Percentiles rank a stretch among this genome's conserved stretches.
Conservation (phyloP, 148 eudicot genomes). For the Chenopodium quinoa region DNA sequence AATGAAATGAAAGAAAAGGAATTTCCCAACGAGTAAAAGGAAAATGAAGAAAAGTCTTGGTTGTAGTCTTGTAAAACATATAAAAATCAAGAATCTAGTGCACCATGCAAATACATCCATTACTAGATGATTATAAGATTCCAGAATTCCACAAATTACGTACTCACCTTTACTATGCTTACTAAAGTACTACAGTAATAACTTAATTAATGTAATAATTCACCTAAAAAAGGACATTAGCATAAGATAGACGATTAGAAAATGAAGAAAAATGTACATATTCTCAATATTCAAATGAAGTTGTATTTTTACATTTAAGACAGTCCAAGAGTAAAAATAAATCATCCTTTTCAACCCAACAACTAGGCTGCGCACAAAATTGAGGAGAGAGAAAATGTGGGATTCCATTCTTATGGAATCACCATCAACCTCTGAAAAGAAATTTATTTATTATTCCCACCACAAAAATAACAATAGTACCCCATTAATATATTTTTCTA, state of each 20-base stretch:
- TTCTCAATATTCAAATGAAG: not conserved
- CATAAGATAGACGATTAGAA: not conserved
- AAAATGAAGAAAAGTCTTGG: not conserved
- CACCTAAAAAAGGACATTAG: not conserved
- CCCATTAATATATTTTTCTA: not conserved
- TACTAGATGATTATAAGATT: not conserved
- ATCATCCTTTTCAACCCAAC: too few species aligned
- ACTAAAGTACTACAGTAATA: too few species aligned
- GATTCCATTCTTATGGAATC: conserved; percentile 28
- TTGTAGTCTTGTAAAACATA: not conserved
- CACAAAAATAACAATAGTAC: not conserved
- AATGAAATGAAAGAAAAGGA: not conserved
- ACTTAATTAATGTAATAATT: not conserved
- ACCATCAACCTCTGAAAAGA: not conserved
- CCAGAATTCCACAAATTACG: conserved; percentile 7
- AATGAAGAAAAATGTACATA: not conserved
- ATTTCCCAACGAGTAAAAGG: not conserved
- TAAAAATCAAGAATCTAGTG: conserved; percentile 15
- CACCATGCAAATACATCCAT: conserved; percentile 7
- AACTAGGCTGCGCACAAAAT: not conserved
- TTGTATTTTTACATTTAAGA: too few species aligned
- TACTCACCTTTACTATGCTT: not conserved
- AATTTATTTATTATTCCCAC: conserved; percentile 1
- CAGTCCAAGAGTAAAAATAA: too few species aligned
- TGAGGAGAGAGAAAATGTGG: conserved; percentile 14